Conservation (phyloP, 306 rosid genomes). For the Canavalia gladiata region DNA sequence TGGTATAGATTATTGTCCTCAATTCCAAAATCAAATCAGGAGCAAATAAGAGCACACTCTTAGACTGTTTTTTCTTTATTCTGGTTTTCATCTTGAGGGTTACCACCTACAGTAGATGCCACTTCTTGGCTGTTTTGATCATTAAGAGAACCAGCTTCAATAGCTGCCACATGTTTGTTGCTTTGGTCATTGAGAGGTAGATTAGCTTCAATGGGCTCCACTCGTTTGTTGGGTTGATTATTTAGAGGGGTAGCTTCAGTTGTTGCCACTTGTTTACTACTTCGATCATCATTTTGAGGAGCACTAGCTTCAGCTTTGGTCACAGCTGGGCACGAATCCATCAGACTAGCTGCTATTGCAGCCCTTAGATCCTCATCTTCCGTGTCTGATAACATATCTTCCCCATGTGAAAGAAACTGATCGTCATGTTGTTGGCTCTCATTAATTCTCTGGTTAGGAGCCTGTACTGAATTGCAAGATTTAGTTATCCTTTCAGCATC, state of each 20-base stretch:
- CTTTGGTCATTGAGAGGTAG: conserved; percentile 42
- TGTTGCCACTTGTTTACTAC: conserved; percentile 44
- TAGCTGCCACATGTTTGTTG: conserved; percentile 33
- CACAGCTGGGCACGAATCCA: conserved; percentile 65
- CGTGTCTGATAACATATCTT: conserved; percentile 66
- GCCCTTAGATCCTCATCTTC: conserved; percentile 94
- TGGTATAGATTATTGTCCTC: conserved; percentile 57
- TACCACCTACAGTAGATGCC: conserved; percentile 40
- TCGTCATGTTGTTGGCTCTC: conserved; percentile 52
- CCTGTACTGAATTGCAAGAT: conserved; percentile 82
- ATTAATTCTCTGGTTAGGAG: conserved; percentile 58
- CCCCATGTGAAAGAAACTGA: conserved; percentile 58
- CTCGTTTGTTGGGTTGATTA: conserved; percentile 32
- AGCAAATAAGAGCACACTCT: conserved; percentile 41
- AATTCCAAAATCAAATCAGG: conserved; percentile 46
- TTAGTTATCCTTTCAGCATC: conserved; percentile 96
- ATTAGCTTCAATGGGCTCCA: conserved; percentile 32
- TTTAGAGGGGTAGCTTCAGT: conserved; percentile 29
- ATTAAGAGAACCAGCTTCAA: conserved; percentile 44
- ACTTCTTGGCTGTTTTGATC: conserved; percentile 47
- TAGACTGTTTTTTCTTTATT: conserved; percentile 49
- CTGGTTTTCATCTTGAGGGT: conserved; percentile 55
- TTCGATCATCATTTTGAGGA: conserved; percentile 52
- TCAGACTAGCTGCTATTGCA: conserved; percentile 90
- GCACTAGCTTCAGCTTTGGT: conserved; percentile 51